Evolutionary conservation across 164 flowering plant species (phyloP).

Genomic region (Litsea cubeba): DNA sequence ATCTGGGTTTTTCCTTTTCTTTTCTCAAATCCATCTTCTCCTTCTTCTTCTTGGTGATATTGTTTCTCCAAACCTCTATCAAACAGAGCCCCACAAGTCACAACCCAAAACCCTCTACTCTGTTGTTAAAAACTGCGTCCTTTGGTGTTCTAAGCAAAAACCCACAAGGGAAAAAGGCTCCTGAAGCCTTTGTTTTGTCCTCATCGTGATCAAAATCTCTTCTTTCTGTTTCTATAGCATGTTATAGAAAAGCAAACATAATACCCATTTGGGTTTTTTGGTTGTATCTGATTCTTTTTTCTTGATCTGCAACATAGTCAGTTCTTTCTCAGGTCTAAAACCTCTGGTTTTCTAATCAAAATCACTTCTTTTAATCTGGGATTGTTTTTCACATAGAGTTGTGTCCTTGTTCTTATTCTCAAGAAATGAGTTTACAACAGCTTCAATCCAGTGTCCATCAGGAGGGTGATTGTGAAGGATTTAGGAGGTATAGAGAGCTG

Average conservation of each 20-base stretch:
- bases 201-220: slow-evolving; percentile 2
- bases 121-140: not conserved
- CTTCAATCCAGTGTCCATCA: slow-evolving; percentile 10
- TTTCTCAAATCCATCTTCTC: not conserved
- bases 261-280: not conserved
- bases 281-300: not conserved
- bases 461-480: slow-evolving; percentile 9
- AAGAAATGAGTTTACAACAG: slow-evolving; percentile 11
- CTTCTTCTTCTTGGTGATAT: not conserved
- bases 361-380: not conserved
- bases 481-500: slow-evolving; percentile 4
- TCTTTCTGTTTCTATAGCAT: slow-evolving; percentile 1
- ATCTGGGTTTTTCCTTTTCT: not conserved
- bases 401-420: not conserved
- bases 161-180: slow-evolving; percentile 5
- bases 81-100: not conserved
- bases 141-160: not conserved
- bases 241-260: not conserved
- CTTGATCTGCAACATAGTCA: not conserved
- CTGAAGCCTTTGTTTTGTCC: slow-evolving; percentile 3
- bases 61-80: slow-evolving; percentile 6
- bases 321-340: not conserved
- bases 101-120: not conserved
- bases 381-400: not conserved
- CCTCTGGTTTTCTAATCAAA: not conserved